Evolutionary conservation across 441 rosid genomes (phyloP), one percentile per base, ranked within the genome.

Genomic region (Jatropha podagrica): DNA sequence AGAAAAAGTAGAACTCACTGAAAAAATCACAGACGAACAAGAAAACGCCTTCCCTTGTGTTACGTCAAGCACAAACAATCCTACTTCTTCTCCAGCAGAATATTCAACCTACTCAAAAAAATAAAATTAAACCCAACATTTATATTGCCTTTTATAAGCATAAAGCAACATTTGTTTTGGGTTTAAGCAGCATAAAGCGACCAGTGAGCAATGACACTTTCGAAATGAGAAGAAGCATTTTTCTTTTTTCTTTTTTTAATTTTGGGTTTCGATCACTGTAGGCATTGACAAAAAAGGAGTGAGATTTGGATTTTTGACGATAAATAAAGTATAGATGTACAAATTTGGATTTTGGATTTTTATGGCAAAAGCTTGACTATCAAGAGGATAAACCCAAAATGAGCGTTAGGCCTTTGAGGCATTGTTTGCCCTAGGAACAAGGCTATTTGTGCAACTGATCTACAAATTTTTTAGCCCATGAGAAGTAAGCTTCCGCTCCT

Each of bases 11-110:
- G 27, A 68, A 52, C 96, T 62, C 79, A 95, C 99, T 23, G 99
- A 98, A 5, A 92, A 81, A 73, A 93, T 81, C 68, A 95, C 95
- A 69, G 98, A 95, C 73, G 91, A 65, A 98, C 97, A 95, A 66
- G 94, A 78, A 87, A 95, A 95, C 4, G 80, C 79, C 77, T 95
- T 97, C 71, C 87, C 84, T 74, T 69, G 54, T 10, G 81, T 76
- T n/a, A 72, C 79, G 68, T 86, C 92, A 55, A 90, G 75, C 61
- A 65, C 52, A 74, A 78, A 51, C 74, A 92, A 76, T 73, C 82
- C 87, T 27, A 84, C 79, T 67, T 83, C 97, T 68, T 86, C 86
- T 56, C 86, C 87, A 62, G 92, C 81, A 72, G 89, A 71, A 74
- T 79, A 85, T 62, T 79, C 80, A 68, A 84, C 88, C 98, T 91